Evolutionary conservation across 2,329 filamentous ascomycete genomes (phyloP).

Genomic region (Beauveria sp.): DNA sequence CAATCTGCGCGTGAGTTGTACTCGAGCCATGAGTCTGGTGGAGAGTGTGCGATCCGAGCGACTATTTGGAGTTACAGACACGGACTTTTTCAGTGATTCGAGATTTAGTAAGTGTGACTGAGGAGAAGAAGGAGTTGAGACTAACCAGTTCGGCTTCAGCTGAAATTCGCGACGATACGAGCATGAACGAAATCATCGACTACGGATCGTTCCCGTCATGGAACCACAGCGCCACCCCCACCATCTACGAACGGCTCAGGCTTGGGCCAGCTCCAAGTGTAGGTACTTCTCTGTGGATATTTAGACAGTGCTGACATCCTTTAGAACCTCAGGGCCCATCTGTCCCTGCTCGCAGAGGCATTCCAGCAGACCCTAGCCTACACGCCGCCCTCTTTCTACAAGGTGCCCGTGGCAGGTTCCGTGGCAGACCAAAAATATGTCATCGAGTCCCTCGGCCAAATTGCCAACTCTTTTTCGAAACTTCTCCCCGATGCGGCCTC

Average conservation of each 20-base stretch:
- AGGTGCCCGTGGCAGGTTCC: constrained; percentile 32
- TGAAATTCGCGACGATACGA: constrained; percentile 31
- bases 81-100: constrained; percentile 34
- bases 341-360: constrained; percentile 41
- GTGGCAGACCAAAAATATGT: constrained; percentile 38
- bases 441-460: constrained; percentile 32
- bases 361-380: constrained; percentile 44
- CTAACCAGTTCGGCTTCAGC: constrained; percentile 22
- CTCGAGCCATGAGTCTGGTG: constrained; percentile 42
- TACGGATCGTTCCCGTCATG: constrained; percentile 45
- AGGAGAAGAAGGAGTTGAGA: too few relatives aligned
- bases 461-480: constrained; percentile 34
- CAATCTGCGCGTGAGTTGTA: constrained; percentile 41
- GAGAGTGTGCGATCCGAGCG: constrained; percentile 43
- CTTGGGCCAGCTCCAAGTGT: constrained; percentile 46
- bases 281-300: constrained; percentile 16
- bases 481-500: constrained; percentile 26
- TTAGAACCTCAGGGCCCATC: constrained; percentile 42
- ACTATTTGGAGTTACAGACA: constrained; percentile 32
- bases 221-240: constrained; percentile 28
- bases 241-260: constrained; percentile 38
- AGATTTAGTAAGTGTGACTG: constrained; percentile 37
- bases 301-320: constrained; percentile 12
- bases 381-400: constrained; percentile 43
- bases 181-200: constrained; percentile 39